Conservation (phyloP, 1,284 basidiomycete species). For the Sphagnurus paluster region DNA sequence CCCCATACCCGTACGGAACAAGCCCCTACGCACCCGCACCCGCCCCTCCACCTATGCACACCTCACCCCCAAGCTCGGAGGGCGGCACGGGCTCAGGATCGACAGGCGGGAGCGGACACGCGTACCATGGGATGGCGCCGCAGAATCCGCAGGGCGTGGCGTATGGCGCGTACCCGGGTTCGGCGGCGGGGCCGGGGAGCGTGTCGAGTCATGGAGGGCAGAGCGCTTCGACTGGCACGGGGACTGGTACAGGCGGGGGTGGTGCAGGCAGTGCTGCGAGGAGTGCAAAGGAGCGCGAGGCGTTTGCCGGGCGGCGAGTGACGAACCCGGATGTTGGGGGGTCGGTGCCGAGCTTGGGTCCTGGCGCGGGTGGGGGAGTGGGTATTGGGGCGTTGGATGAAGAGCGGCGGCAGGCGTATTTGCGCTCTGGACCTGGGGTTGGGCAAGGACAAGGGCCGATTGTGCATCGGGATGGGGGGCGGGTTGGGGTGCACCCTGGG, state of each 20-base stretch:
- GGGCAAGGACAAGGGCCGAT: no score
- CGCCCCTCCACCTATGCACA: not conserved
- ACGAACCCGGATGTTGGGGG: conserved; percentile 19
- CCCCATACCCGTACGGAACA: conserved; percentile 3
- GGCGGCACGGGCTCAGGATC: not conserved
- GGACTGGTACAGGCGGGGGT: not conserved
- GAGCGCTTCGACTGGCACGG: not conserved
- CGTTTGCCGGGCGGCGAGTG: conserved; percentile 15
- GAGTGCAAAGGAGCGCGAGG: conserved; percentile 29
- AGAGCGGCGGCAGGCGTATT: conserved; percentile 13
- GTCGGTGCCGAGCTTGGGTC: not conserved
- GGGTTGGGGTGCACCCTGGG: conserved; percentile 18
- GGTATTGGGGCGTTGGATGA: conserved; percentile 6
- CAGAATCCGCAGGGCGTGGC: not conserved
- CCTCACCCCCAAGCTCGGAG: conserved; percentile 5
- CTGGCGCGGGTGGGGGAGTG: not conserved
- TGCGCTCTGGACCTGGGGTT: no score
- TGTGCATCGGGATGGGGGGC: conserved; percentile 32
- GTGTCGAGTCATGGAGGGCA: not conserved
- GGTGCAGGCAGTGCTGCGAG: no score
- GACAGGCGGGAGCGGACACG: not conserved
- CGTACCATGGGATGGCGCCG: not conserved
- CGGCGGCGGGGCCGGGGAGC: not conserved
- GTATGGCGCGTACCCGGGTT: not conserved
- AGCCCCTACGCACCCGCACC: not conserved